Evolutionary conservation across 177 flowering plant species (phyloP).

Genomic region (Vitis hybrid): DNA sequence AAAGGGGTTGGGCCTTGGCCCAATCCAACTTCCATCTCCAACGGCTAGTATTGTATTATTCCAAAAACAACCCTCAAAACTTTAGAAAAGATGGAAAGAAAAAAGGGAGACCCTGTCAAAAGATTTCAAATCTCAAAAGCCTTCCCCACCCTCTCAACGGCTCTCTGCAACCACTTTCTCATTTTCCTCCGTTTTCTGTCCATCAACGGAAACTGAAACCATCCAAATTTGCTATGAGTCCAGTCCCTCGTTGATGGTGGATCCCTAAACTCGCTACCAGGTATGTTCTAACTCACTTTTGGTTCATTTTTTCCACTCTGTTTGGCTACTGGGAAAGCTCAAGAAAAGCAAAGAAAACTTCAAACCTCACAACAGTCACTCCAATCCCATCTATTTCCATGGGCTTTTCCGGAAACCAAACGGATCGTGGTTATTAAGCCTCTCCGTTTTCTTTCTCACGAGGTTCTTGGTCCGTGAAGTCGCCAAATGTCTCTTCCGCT

Average conservation of each 20-base stretch:
- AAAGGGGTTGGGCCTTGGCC: too few species aligned
- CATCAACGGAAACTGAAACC: constrained; percentile 1
- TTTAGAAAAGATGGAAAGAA: too few species aligned
- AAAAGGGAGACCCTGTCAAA: background rate
- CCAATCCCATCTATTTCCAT: background rate
- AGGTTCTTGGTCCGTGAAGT: background rate
- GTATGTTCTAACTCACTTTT: constrained; percentile 6
- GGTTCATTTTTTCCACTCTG: background rate
- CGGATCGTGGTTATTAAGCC: background rate
- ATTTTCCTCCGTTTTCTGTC: background rate
- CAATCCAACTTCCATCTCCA: too few species aligned
- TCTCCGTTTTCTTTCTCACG: too few species aligned
- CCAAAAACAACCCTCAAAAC: too few species aligned
- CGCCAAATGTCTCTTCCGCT: background rate
- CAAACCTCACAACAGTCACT: background rate
- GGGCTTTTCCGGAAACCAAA: background rate
- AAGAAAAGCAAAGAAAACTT: background rate
- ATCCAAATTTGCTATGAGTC: background rate
- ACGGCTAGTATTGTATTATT: too few species aligned
- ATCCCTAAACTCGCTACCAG: constrained; percentile 2
- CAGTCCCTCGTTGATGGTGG: background rate
- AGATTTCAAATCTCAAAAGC: constrained; percentile 3
- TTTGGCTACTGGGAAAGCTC: constrained; percentile 12
- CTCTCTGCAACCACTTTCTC: constrained; percentile 1
- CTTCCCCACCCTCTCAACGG: constrained; percentile 13